Evolutionary conservation across 768 basidiomycete species (phyloP), one percentile per base, ranked within the genome.

Genomic region (Cystobasidium onofrii): DNA sequence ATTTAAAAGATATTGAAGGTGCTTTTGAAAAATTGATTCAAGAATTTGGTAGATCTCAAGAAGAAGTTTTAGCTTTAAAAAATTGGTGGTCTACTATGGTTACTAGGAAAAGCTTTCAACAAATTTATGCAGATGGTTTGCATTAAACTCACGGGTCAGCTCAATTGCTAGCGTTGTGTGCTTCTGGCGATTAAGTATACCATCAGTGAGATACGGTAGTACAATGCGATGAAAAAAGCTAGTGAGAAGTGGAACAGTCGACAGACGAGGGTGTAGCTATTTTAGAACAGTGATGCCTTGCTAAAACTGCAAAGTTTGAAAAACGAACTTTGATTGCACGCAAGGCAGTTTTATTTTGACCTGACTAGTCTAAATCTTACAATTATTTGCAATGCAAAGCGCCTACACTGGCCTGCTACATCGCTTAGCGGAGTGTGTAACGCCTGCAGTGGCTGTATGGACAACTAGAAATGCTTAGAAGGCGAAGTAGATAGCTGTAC

Each of bases 21-120:
- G 27, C 44, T 31, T 69, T 69, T 23, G 46, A 29, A 3, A 60
- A 55, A 36, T 27, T 60, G 50, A 25, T 9, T 12, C 13, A 71
- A 54, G 55, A 46, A 31, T 46, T 71, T n/a, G 69, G 65, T n/a
- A 67, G 44, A 52, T n/a, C 36, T 27, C 54, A 71, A 71, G 69
- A 71, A 34, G 69, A 71, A 1, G 13, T 71, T 36, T 20, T 41
- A 12, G 39, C 12, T 46, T 4, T 71, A 6, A 55, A 60, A 55
- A 55, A 57, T 20, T 71, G 69, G 69, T 71, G 69, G 69, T 33
- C 29, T n/a, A 33, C 69, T 44, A 60, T 71, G 69, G 55, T 46
- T 7, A 57, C 50, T 52, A 31, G 69, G 55, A 39, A 71, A 39
- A 71, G 69, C 33, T 71, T 52, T 27, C 25, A 60, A 29, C 3